These are phyloP conservation scores for Sclerotinia sclerotiorum DNA, from an alignment of 2,329 filamentous ascomycete species.

Conservation along the genomic window DNA sequence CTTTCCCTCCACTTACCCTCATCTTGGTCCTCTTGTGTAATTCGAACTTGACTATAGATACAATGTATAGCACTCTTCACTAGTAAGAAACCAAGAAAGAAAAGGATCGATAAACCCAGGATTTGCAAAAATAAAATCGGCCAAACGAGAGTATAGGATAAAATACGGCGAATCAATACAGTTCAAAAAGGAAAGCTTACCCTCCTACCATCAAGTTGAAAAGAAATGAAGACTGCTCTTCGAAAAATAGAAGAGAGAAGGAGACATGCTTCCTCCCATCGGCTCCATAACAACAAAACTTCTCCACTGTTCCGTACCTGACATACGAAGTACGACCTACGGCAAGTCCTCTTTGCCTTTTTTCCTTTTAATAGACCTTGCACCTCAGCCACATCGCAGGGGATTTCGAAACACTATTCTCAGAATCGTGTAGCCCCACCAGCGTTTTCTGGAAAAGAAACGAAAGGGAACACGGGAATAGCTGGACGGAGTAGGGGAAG, in stretches of 20 bases:
- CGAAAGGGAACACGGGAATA: not conserved
- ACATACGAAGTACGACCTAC: not conserved
- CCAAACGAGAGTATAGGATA: constrained; percentile 22
- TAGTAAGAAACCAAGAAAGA: not conserved
- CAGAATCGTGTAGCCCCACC: not conserved
- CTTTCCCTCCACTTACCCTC: constrained; percentile 20
- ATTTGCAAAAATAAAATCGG: constrained; percentile 6
- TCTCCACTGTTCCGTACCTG: constrained; percentile 17
- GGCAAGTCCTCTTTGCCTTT: constrained; percentile 1
- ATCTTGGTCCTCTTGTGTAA: constrained; percentile 16
- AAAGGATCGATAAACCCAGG: not conserved
- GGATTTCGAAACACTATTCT: constrained; percentile 3
- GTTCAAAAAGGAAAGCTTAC: not conserved
- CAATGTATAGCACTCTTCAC: not conserved
- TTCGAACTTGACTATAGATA: constrained; percentile 4
- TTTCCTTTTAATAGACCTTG: constrained; percentile 4
- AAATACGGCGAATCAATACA: constrained; percentile 9
- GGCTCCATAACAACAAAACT: constrained; percentile 17
- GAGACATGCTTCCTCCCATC: constrained; percentile 9
- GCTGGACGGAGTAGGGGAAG: not conserved
- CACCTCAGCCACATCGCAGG: not conserved
- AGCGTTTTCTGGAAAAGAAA: not conserved
- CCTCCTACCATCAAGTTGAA: not conserved
- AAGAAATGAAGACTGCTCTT: constrained; percentile 3
- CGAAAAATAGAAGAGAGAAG: not conserved